Evolutionary conservation across 169 alveolate genomes (phyloP).

Genomic region (Cardiosporidium cionae): DNA sequence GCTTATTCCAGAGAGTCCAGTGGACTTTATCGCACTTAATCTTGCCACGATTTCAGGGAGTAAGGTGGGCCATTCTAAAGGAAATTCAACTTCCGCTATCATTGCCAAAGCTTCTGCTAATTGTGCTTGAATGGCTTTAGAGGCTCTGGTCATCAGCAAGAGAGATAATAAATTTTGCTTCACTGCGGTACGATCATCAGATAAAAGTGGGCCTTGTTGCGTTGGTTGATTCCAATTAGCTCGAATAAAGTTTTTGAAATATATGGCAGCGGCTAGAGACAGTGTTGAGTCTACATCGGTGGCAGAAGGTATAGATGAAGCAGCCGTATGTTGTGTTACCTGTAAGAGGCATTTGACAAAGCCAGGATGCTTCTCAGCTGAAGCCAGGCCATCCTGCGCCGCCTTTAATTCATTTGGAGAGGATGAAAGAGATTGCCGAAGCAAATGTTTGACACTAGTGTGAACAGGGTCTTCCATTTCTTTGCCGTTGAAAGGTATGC

Average conservation of each 20-base stretch:
- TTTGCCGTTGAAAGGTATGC: too few species aligned
- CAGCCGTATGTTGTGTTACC: too few species aligned
- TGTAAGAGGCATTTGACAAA: neutral
- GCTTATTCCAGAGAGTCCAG: neutral
- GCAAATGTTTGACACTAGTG: too few species aligned
- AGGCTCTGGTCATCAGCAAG: neutral
- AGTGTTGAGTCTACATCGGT: neutral
- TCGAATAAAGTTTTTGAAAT: slow-evolving; percentile 15
- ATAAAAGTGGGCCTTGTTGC: slow-evolving; percentile 4
- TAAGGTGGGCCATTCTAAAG: slow-evolving; percentile 19
- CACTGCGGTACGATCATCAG: slow-evolving; percentile 4
- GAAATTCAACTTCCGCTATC: slow-evolving; percentile 18
- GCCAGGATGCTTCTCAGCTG: neutral
- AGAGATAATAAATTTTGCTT: slow-evolving; percentile 7
- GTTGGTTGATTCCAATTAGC: slow-evolving; percentile 3
- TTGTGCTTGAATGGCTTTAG: slow-evolving; percentile 10
- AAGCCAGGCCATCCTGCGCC: neutral
- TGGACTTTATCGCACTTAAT: neutral
- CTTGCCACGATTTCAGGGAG: slow-evolving; percentile 5
- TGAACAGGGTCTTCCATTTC: too few species aligned
- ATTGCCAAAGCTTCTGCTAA: slow-evolving; percentile 5
- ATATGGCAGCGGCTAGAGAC: slow-evolving; percentile 8
- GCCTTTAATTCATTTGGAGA: neutral
- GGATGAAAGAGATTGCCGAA: neutral
- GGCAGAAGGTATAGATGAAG: too few species aligned